phyloP scores from a whole-genome alignment of 257 asterid species.

The Scutellaria barbata region DNA sequence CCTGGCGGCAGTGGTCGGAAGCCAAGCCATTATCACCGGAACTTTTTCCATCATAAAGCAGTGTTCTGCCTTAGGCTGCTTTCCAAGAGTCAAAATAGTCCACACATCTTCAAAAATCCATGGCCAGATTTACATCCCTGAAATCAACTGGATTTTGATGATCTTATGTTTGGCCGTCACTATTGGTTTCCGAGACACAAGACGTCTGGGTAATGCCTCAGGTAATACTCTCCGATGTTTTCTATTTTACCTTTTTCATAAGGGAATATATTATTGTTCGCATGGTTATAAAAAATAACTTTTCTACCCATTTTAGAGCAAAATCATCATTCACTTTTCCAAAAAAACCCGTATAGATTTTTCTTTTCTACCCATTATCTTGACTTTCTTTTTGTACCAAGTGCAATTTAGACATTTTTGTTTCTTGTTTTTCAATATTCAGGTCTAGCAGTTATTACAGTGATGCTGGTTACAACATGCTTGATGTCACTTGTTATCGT shows the following conservation, averaged over 20 bases:
- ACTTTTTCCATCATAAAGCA: conserved; percentile 90
- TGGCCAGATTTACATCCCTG: conserved; percentile 92
- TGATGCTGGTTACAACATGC: conserved; percentile 92
- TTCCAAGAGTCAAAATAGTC: conserved; percentile 77
- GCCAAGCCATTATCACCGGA: conserved; percentile 93
- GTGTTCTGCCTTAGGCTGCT: conserved; percentile 87
- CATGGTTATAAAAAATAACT: too few relatives aligned
- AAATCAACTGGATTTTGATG: conserved; percentile 85
- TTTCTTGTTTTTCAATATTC: conserved; percentile 16
- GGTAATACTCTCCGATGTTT: conserved; percentile 45
- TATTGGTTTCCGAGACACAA: conserved; percentile 79
- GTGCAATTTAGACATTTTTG: too few relatives aligned
- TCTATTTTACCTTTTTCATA: too few relatives aligned
- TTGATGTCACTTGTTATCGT: conserved; percentile 86
- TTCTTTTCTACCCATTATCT: too few relatives aligned
- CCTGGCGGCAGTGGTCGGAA: conserved; percentile 92
- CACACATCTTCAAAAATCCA: conserved; percentile 83
- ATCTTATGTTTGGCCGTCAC: conserved; percentile 80
- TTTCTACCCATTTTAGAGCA: too few relatives aligned
- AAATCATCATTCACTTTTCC: too few relatives aligned
- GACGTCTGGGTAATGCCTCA: conserved; percentile 74
- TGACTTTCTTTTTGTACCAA: too few relatives aligned
- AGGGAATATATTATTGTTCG: too few relatives aligned
- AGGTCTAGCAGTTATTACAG: conserved; percentile 90
- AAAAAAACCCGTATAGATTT: too few relatives aligned